Evolutionary conservation across 2,329 filamentous ascomycete species (phyloP), one percentile per base, ranked within the genome.

Genomic region (Fusarium solani-melongenae): DNA sequence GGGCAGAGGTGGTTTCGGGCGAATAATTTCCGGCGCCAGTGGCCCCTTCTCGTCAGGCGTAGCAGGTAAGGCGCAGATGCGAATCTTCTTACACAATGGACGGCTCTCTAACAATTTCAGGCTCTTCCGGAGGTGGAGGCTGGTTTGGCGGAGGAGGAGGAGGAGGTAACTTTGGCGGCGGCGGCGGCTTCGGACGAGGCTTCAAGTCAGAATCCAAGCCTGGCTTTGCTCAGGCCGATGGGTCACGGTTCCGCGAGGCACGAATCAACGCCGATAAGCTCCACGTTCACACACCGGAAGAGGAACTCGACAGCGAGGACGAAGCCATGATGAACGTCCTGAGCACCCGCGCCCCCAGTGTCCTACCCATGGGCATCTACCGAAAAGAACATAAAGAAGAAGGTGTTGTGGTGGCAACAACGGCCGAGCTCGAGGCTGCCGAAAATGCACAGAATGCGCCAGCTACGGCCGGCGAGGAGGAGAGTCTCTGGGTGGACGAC

Each of bases 251-350:
- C 64, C 80, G 83, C 67, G 86, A 89, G 69, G 74, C 83, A 36
- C 82, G 89, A 79, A 87, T 90, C 77, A 89, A 90, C 73, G 87
- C 88, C 72, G 88, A 91, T 75, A 84, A 85, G 64, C 86, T 91
- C 56, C 87, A 87, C 73, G 76, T 79, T 57, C 80, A 85, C 80
- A 73, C 83, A 61, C 76, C 83, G 63, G 73, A 85, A 24, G 85
- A 84, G n/a, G 84, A 87, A 34, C 79, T 86, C 56, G 82, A 84
- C 58, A 84, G 83, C 70, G 82, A 86, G n/a, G 82, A 85, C 62
- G 82, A 86, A 64, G 81, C 81, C 55, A 84, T 84, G 78, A 80
- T 83, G 53, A 79, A 75, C 12, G 82, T 81, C 3, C 79, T 84
- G 9, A 78, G 77, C 66, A 73, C 75, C 31, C 79, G 74, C 22